phyloP scores from a whole-genome alignment of 177 flowering plant genomes.

The Vitis hybrid region DNA sequence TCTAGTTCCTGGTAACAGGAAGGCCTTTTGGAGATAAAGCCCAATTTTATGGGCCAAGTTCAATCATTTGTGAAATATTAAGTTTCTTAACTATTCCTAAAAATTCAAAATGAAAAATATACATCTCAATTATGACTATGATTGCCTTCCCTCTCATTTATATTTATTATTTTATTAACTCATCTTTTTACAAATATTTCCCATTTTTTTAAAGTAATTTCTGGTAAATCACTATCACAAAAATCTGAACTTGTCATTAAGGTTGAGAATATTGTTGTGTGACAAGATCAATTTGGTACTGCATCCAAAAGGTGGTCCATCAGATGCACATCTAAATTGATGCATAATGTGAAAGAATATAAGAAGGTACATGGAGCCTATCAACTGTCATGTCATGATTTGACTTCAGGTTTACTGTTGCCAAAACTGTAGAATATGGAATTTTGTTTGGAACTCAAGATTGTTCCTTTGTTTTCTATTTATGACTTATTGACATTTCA shows the following conservation, averaged over 20 bases:
- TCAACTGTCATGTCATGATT: not conserved
- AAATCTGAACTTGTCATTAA: too few relatives aligned
- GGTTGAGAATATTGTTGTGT: too few relatives aligned
- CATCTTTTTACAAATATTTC: not conserved
- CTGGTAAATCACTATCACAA: too few relatives aligned
- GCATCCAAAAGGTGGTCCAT: not conserved
- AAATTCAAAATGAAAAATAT: not conserved
- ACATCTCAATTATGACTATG: not conserved
- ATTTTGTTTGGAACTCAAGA: not conserved
- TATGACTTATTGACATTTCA: conserved; percentile 5
- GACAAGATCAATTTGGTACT: too few relatives aligned
- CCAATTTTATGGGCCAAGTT: not conserved
- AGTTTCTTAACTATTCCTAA: not conserved
- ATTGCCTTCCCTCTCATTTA: not conserved
- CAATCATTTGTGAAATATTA: not conserved
- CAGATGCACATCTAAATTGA: not conserved
- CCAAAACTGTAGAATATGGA: not conserved
- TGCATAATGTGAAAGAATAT: not conserved
- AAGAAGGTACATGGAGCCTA: not conserved
- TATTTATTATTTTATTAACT: not conserved
- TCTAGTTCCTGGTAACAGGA: not conserved
- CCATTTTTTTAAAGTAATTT: too few relatives aligned
- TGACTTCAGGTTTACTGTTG: not conserved
- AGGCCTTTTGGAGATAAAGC: not conserved
- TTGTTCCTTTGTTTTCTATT: not conserved